Percentiles rank a stretch among this genome's conserved stretches.
Evolutionary conservation across 106 monocot species (phyloP).

Genomic region (Phalaenopsis aphrodite): DNA sequence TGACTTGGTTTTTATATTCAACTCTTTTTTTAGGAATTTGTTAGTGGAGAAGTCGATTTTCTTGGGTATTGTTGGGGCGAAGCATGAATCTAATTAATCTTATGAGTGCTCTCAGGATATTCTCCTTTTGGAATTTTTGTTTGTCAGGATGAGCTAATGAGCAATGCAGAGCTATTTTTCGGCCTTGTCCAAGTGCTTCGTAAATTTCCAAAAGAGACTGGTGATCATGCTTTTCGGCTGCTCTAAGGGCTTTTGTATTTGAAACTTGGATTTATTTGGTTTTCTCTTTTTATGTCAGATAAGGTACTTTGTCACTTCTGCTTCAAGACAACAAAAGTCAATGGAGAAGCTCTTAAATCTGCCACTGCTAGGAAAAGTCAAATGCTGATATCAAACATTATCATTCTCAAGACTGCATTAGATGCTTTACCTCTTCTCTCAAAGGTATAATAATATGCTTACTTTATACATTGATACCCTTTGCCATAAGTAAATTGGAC

Average conservation of each 20-base stretch:
- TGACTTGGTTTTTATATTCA: not conserved
- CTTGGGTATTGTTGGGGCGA: not conserved
- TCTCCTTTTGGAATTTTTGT: not conserved
- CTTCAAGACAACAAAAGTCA: slow-evolving; percentile 79
- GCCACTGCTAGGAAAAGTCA: slow-evolving; percentile 84
- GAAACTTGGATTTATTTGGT: slow-evolving; percentile 4
- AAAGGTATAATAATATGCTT: slow-evolving; percentile 36
- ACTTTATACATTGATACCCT: not conserved
- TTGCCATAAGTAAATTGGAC: not conserved
- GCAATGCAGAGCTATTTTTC: slow-evolving; percentile 93
- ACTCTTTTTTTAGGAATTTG: not conserved
- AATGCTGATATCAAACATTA: slow-evolving; percentile 74
- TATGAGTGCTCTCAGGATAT: not conserved
- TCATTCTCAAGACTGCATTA: slow-evolving; percentile 78
- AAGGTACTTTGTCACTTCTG: slow-evolving; percentile 92
- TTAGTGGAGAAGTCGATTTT: not conserved
- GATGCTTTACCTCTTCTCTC: slow-evolving; percentile 89
- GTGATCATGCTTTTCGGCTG: slow-evolving; percentile 18
- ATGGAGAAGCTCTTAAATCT: slow-evolving; percentile 51
- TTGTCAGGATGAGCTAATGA: slow-evolving; percentile 85
- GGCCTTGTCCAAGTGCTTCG: slow-evolving; percentile 89
- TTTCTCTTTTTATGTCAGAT: slow-evolving; percentile 21
- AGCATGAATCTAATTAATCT: not conserved
- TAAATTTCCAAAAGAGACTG: slow-evolving; percentile 98
- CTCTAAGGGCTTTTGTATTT: not conserved